A percentile compares a stretch with the other conserved stretches of the same genome.
phyloP scores from a whole-genome alignment of 1,139 yeast species.

The Yamadazyma dushanensis region DNA sequence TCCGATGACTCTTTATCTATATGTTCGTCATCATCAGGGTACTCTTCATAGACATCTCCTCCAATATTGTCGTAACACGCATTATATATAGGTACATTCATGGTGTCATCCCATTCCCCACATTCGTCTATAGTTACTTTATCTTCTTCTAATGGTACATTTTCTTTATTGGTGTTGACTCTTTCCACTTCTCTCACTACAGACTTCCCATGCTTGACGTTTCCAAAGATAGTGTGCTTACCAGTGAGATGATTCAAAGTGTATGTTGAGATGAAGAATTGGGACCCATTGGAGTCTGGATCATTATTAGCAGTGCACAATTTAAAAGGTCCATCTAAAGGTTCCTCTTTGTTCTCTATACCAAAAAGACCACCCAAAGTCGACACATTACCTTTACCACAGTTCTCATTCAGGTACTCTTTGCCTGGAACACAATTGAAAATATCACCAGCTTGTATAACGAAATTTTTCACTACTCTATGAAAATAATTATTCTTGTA shows the following conservation, averaged over 20 bases:
- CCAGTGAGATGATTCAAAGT: slow-evolving; percentile 74
- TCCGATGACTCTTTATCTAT: slow-evolving; percentile 60
- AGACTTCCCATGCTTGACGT: slow-evolving; percentile 62
- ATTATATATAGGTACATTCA: slow-evolving; percentile 56
- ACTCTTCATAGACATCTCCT: slow-evolving; percentile 73
- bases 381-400: slow-evolving; percentile 59
- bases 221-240: slow-evolving; percentile 78
- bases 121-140: slow-evolving; percentile 57
- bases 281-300: slow-evolving; percentile 63
- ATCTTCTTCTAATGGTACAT: slow-evolving; percentile 33
- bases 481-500: slow-evolving; percentile 57
- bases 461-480: slow-evolving; percentile 71
- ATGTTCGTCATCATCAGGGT: slow-evolving; percentile 66
- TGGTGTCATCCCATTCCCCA: slow-evolving; percentile 62
- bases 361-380: slow-evolving; percentile 44
- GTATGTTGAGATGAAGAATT: slow-evolving; percentile 75
- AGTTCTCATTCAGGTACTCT: slow-evolving; percentile 28
- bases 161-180: slow-evolving; percentile 40
- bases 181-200: slow-evolving; percentile 66
- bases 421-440: slow-evolving; percentile 28
- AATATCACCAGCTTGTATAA: slow-evolving; percentile 77
- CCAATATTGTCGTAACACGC: slow-evolving; percentile 63
- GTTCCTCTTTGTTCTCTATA: slow-evolving; percentile 58
- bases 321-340: slow-evolving; percentile 47
- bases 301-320: slow-evolving; percentile 72